A percentile compares a stretch with the other conserved stretches of the same genome.
Evolutionary conservation across 495 filamentous ascomycete species (phyloP).

Genomic region (Penicillium turbatum): DNA sequence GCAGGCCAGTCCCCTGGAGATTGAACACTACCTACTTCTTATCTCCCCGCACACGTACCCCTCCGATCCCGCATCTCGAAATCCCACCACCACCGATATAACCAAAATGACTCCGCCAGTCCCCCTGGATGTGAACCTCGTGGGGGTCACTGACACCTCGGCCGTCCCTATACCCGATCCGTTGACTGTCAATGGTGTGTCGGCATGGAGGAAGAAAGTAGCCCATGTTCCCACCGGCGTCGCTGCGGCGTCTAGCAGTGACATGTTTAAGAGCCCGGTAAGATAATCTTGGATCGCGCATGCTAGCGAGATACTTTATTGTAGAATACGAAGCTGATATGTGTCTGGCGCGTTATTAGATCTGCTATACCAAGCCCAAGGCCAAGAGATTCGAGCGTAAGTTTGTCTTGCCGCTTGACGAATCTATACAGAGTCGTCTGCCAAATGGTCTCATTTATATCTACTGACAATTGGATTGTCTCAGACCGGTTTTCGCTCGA

Average conservation of each 20-base stretch:
- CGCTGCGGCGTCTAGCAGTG: conserved; percentile 71
- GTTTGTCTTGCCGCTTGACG: conserved; percentile 26
- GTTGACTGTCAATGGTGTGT: conserved; percentile 67
- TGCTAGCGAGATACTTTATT: neutral
- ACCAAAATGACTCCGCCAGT: conserved; percentile 41
- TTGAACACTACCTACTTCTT: neutral
- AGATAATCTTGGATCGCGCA: conserved; percentile 12
- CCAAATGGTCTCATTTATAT: neutral
- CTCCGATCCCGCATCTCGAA: conserved; percentile 8
- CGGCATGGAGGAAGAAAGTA: conserved; percentile 61
- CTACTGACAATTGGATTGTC: neutral
- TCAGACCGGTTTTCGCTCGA: conserved; percentile 39
- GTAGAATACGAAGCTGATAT: conserved; percentile 1
- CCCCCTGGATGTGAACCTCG: conserved; percentile 36
- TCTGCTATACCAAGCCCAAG: conserved; percentile 62
- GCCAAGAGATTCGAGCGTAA: conserved; percentile 83
- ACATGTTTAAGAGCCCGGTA: conserved; percentile 77
- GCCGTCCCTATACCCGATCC: conserved; percentile 49
- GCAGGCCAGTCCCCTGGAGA: neutral
- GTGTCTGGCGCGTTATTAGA: conserved; percentile 21
- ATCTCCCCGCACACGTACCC: conserved; percentile 5
- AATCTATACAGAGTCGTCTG: neutral
- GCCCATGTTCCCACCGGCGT: conserved; percentile 66
- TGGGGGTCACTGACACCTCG: conserved; percentile 37
- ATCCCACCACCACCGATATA: conserved; percentile 1